phyloP scores from a whole-genome alignment of 768 basidiomycete genomes.

The Tricholoma sp. region DNA sequence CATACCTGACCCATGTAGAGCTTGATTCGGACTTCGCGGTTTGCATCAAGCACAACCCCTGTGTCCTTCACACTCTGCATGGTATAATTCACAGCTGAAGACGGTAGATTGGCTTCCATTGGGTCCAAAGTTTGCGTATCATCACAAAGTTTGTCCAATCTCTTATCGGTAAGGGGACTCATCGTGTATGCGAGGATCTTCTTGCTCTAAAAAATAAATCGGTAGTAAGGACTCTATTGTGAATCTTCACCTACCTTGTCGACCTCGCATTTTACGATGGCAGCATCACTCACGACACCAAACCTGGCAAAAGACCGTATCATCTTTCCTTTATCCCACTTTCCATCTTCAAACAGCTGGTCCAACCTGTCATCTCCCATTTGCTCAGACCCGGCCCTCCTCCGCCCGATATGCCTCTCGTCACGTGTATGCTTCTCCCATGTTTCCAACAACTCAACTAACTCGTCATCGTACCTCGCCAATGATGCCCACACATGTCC shows the following conservation, averaged over 20 bases:
- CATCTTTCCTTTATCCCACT: conserved; percentile 78
- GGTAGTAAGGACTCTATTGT: background rate
- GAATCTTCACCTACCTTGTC: conserved; percentile 25
- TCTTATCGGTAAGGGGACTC: conserved; percentile 38
- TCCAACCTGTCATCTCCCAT: conserved; percentile 32
- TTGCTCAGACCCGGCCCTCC: conserved; percentile 28
- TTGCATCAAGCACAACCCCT: conserved; percentile 60
- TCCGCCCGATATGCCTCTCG: conserved; percentile 32
- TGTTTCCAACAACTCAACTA: conserved; percentile 57
- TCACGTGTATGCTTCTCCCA: conserved; percentile 56
- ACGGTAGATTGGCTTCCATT: conserved; percentile 22
- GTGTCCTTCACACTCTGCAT: conserved; percentile 21
- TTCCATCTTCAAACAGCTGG: conserved; percentile 44
- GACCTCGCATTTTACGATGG: conserved; percentile 25
- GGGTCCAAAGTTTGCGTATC: conserved; percentile 18
- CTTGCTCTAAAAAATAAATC: conserved; percentile 25
- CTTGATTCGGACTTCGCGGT: conserved; percentile 66
- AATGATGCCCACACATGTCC: conserved; percentile 65
- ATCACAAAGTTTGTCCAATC: conserved; percentile 36
- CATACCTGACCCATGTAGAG: conserved; percentile 66
- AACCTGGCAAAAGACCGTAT: conserved; percentile 68
- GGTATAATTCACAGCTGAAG: conserved; percentile 38
- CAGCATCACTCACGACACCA: conserved; percentile 33
- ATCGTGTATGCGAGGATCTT: conserved; percentile 42
- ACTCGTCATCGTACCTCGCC: conserved; percentile 72